Base-by-base conservation (phyloP, 257 asterid species). In the Primulina eburnea region DNA sequence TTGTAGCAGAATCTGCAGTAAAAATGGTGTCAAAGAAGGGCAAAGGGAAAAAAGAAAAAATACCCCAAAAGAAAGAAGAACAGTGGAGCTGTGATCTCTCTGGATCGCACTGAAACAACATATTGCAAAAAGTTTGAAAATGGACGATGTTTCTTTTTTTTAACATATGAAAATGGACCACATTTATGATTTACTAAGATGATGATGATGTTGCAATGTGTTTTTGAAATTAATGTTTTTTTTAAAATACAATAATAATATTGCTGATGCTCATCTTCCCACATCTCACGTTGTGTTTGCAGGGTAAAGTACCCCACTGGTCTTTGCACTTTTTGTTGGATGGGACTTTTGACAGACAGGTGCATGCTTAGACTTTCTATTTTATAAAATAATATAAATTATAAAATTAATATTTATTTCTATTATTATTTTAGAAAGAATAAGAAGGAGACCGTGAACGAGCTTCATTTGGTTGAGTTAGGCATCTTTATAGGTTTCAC, bases 1-100 rank as follows among this genome's bases (percentile, higher is more conserved):
- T 37, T 64, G 57, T 47, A 20, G 73, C 80, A 80, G 77, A 58
- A 80, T 73, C 62, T 70, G 77, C 70, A 75, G 80, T 20, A 68
- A 75, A 62, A 75, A 75, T 43, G 69, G 76, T 38, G 69, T 68
- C 60, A 60, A 71, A 80, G 63, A 64, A 28, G 30, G 4, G 30
- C 26, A 24, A 24, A 24, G 73, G 77, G 50, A 32, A 67, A 69
- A n/a, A 64, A 64, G 8, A 32, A 6, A 47, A 47, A 32, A 29
- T n/a, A 60, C 38, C 26, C 29, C 55, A 43, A 14, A 43, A 30
- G 52, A 62, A 20, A 62, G 30, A 26, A 28, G 66, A 62, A 4
- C 32, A 20, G 29, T 28, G 29, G 12, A n/a, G 0, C 8, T 0
- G 6, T 10, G 12, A 14, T 20, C 5, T 20, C 16, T 20, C 32